Base-by-base conservation (phyloP, 148 eudicot genomes). In the Fagopyrum tataricum region DNA sequence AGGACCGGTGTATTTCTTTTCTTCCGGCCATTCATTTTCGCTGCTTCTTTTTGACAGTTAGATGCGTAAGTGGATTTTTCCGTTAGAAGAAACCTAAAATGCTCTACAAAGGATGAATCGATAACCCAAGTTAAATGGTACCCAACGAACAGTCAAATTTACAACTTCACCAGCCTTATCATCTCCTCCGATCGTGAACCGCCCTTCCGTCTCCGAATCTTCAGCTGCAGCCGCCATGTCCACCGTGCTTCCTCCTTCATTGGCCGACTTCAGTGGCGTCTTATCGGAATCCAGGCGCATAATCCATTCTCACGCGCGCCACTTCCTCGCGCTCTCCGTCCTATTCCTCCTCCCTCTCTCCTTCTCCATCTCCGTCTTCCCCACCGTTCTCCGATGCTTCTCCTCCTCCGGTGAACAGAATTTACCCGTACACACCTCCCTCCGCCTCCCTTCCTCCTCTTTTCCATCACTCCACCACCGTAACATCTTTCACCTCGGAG, bases 251-350 rank as follows among this genome's bases (percentile, higher is more conserved):
- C 73, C 70, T 4, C 84, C 68, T 42, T 82, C 83, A 5, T 4
- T 81, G 10, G 67, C 75, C 2, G 81, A 79, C 76, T 52, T 85
- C 78, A 15, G 67, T 48, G 78, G 79, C 24, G 82, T 85, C 5
- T 59, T 85, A 18, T 78, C 87, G 0, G 85, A 82, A 76, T 72
- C 89, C n/a, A 84, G 66, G 48, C 83, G 86, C 0, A 80, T 88
- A 41, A 75, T 85, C 77, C 79, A 77, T 58, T 75, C 86, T 5
- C 86, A 87, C 79, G 74, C 80, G 2, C 82, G 84, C 74, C 91
- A 85, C 74, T 88, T 88, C 84, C 79, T 85, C 23, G 84, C 83
- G 7, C 89, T 82, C 37, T 80, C 87, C 31, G 81, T 88, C 73
- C 70, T 85, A 76, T 85, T 83, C 79, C 82, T 85, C 66, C 82